Percentiles rank a stretch among this genome's conserved stretches.
Conservation (phyloP, 1,284 basidiomycete species). For the Ceratorhiza oryzae-sativae region DNA sequence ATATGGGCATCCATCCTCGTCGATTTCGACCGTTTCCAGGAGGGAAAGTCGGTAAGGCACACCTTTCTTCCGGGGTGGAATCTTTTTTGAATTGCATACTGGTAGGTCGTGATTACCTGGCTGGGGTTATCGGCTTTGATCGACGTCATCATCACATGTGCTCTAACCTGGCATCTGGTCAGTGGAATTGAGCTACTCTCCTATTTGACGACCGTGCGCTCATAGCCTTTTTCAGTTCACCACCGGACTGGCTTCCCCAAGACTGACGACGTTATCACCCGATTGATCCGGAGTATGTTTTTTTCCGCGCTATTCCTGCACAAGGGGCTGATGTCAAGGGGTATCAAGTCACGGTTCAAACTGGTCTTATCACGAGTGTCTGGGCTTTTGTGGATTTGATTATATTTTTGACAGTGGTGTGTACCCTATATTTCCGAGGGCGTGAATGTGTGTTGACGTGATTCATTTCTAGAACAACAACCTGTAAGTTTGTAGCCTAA, state of each 20-base stretch:
- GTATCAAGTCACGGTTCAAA: conserved; percentile 53
- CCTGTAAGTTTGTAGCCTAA: conserved; percentile 7
- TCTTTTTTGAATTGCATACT: background rate
- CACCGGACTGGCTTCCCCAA: conserved; percentile 54
- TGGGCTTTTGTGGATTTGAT: conserved; percentile 51
- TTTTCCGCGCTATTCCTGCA: background rate
- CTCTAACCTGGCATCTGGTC: conserved; percentile 52
- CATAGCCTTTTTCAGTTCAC: conserved; percentile 48
- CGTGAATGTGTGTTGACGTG: background rate
- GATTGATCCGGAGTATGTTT: conserved; percentile 56
- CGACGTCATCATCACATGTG: conserved; percentile 52
- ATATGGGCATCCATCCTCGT: conserved; percentile 52
- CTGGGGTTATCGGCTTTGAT: conserved; percentile 47
- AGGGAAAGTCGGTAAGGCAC: conserved; percentile 47
- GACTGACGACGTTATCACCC: conserved; percentile 53
- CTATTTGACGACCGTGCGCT: background rate
- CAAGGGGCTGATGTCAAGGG: background rate
- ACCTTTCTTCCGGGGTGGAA: background rate
- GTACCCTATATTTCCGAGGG: conserved; percentile 26
- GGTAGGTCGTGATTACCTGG: conserved; percentile 47
- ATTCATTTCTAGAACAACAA: conserved; percentile 7
- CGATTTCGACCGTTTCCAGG: conserved; percentile 50
- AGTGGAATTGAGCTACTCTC: conserved; percentile 41
- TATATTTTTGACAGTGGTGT: conserved; percentile 51
- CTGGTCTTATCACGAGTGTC: conserved; percentile 51